phyloP scores from a whole-genome alignment of 176 grass and related monocot species.

The Carex scoparia region DNA sequence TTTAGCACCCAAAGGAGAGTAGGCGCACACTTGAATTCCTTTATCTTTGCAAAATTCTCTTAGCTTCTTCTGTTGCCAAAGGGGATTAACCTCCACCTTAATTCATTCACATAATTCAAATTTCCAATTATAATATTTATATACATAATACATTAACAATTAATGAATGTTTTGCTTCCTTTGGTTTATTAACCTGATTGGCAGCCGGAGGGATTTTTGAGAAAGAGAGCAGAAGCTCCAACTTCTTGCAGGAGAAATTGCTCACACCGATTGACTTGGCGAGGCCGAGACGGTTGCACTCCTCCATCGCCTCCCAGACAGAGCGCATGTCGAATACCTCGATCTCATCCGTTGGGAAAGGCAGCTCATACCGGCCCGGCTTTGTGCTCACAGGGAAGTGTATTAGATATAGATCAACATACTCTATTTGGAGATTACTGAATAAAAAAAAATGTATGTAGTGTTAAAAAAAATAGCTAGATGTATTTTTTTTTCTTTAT shows the following conservation, averaged over 20 bases:
- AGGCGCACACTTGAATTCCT: constrained; percentile 60
- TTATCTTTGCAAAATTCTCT: constrained; percentile 51
- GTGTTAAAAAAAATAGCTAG: background rate
- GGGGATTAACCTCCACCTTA: constrained; percentile 65
- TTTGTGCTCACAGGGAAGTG: constrained; percentile 23
- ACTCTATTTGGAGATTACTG: constrained; percentile 31
- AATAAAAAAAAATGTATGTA: background rate
- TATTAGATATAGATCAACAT: constrained; percentile 32
- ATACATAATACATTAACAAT: background rate
- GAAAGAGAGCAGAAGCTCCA: constrained; percentile 22
- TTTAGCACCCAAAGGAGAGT: constrained; percentile 59
- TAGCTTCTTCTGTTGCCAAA: constrained; percentile 78
- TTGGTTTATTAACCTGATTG: constrained; percentile 8
- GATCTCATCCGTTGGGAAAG: constrained; percentile 16
- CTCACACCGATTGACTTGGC: constrained; percentile 22
- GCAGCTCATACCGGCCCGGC: background rate
- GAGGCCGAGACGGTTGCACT: constrained; percentile 18
- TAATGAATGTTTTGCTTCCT: background rate
- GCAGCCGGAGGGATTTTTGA: constrained; percentile 31
- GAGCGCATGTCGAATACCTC: constrained; percentile 14
- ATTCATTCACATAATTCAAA: too few relatives aligned
- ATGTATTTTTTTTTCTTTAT: background rate
- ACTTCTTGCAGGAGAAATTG: constrained; percentile 41
- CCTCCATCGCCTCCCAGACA: constrained; percentile 32
- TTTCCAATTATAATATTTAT: background rate